Evolutionary conservation across 305 asterid genomes (phyloP).

Genomic region (Solanum hybrid): DNA sequence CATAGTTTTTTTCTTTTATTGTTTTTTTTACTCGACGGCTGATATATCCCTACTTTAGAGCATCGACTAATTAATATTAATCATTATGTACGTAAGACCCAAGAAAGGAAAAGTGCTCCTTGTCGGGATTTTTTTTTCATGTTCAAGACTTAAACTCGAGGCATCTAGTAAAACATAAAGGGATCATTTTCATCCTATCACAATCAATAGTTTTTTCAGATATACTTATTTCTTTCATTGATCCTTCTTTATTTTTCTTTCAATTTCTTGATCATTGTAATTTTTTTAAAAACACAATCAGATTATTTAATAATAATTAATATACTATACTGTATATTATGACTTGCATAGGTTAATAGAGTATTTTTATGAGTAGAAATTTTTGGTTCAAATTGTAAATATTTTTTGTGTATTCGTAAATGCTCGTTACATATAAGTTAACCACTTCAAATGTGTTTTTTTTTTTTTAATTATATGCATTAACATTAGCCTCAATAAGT

Average conservation of each 20-base stretch:
- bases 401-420: neutral
- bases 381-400: too few species aligned
- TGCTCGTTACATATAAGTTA: neutral
- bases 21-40: neutral
- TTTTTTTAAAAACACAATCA: neutral
- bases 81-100: neutral
- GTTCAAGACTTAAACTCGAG: neutral
- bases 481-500: neutral
- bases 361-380: neutral
- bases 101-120: neutral
- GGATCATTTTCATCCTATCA: neutral
- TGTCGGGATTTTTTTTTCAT: neutral
- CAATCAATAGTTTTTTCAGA: neutral
- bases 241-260: neutral
- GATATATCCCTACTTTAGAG: neutral
- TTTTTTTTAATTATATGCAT: neutral
- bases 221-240: neutral
- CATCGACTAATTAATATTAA: neutral
- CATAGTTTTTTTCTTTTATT: neutral
- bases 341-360: neutral
- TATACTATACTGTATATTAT: neutral
- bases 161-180: neutral
- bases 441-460: neutral
- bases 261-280: neutral
- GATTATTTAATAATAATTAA: neutral